Percentiles rank a stretch among this genome's conserved stretches.
Evolutionary conservation across 768 basidiomycete species (phyloP).

Genomic region (Calvatia gigantea): DNA sequence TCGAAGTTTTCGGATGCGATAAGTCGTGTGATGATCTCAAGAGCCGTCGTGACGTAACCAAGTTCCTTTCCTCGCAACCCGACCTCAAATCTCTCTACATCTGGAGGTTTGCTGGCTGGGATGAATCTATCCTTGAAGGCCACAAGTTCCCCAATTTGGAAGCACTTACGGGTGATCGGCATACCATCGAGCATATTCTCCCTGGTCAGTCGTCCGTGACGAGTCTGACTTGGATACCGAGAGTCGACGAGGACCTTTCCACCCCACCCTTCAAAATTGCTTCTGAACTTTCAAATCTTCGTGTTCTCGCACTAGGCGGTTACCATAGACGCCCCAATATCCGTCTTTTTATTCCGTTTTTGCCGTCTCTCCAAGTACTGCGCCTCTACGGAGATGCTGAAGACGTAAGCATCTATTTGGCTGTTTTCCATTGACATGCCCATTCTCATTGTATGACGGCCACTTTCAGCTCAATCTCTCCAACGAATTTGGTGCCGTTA

Average conservation of each 20-base stretch:
- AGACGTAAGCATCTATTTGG: neutral
- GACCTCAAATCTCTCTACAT: neutral
- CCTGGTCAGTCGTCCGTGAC: neutral
- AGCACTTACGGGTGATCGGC: neutral
- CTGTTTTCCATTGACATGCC: neutral
- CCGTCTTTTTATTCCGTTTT: neutral
- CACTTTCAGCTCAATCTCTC: neutral
- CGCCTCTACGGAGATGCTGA: neutral
- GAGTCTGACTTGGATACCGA: slow-evolving; percentile 2
- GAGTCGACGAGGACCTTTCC: neutral
- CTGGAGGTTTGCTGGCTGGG: neutral
- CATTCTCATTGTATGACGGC: neutral
- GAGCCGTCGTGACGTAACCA: neutral
- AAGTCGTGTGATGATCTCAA: neutral
- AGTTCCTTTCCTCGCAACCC: neutral
- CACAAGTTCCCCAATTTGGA: neutral
- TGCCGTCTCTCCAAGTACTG: neutral
- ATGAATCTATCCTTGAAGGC: neutral
- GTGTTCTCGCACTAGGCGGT: neutral
- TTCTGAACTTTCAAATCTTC: neutral
- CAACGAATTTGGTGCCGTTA: neutral
- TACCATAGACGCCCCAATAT: neutral
- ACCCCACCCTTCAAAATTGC: neutral
- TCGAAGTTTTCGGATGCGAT: neutral
- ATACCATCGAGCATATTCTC: neutral